Conservation (phyloP, 306 rosid genomes). For the Acacia melanoxylon region DNA sequence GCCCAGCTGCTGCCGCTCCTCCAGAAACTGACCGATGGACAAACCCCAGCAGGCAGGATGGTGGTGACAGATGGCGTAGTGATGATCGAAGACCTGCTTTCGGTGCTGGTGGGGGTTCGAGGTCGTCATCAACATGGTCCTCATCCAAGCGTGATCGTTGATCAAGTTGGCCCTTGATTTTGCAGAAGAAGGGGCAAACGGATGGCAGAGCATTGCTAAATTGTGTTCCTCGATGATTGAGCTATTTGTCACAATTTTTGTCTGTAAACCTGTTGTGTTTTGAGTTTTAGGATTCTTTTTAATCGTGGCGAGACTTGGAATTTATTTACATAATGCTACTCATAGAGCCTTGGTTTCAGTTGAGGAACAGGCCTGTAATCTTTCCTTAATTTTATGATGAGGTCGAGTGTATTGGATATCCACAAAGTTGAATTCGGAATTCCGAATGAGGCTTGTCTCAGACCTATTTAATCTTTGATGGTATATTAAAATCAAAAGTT, state of each 20-base stretch:
- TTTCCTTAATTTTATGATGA: constrained; percentile 25
- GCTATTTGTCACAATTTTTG: neutral
- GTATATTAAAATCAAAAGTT: neutral
- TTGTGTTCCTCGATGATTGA: neutral
- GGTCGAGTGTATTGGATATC: constrained; percentile 30
- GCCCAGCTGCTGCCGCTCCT: constrained; percentile 44
- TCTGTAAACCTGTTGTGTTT: neutral
- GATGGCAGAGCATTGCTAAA: neutral
- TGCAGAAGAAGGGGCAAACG: neutral
- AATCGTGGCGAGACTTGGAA: constrained; percentile 23
- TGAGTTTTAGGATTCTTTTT: constrained; percentile 40
- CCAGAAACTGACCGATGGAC: constrained; percentile 69
- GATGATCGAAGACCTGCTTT: constrained; percentile 57
- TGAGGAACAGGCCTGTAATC: constrained; percentile 33
- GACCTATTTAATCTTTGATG: neutral
- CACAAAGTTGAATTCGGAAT: constrained; percentile 26
- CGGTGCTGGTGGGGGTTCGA: constrained; percentile 55
- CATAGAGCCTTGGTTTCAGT: constrained; percentile 7
- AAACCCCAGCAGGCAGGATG: constrained; percentile 35
- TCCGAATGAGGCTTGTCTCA: neutral
- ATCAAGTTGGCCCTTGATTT: constrained; percentile 14
- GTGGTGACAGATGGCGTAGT: constrained; percentile 69
- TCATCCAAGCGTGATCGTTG: constrained; percentile 66
- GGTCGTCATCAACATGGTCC: constrained; percentile 67
- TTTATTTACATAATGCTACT: constrained; percentile 27